A percentile compares a stretch with the other conserved stretches of the same genome.
Evolutionary conservation across 352 stramenopile genomes (phyloP).

Genomic region (Globisporangium apiculatum): DNA sequence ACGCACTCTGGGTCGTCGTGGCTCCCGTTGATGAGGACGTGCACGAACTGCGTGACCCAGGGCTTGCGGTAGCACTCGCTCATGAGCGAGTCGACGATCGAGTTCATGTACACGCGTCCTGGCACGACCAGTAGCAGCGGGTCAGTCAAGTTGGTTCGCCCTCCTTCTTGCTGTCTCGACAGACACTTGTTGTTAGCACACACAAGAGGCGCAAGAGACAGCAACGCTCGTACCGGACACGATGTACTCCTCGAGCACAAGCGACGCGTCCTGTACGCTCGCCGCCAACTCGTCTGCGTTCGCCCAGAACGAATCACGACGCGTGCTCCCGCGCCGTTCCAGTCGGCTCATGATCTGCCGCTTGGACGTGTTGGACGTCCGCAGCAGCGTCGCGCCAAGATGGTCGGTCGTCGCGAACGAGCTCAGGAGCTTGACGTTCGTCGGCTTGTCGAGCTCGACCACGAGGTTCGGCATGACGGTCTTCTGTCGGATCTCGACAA

Average conservation of each 20-base stretch:
- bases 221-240: constrained; percentile 28
- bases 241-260: constrained; percentile 69
- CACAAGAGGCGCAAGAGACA: neutral
- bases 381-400: constrained; percentile 26
- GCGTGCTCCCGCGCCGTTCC: constrained; percentile 23
- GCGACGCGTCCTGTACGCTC: constrained; percentile 22
- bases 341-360: constrained; percentile 40
- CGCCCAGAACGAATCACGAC: constrained; percentile 37
- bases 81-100: constrained; percentile 62
- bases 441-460: constrained; percentile 61
- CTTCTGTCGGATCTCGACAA: constrained; percentile 71
- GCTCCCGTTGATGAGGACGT: constrained; percentile 55
- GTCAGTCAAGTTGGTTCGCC: neutral
- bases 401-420: constrained; percentile 50
- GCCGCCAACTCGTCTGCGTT: constrained; percentile 23
- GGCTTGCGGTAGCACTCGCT: constrained; percentile 76
- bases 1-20: constrained; percentile 50
- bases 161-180: no score
- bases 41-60: constrained; percentile 63
- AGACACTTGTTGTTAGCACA: no score
- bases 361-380: constrained; percentile 26
- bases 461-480: constrained; percentile 63
- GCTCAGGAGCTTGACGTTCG: constrained; percentile 76
- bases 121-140: neutral
- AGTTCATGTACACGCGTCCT: constrained; percentile 72